Conservation (phyloP, 768 basidiomycete species). For the Russula ochroleuca region DNA sequence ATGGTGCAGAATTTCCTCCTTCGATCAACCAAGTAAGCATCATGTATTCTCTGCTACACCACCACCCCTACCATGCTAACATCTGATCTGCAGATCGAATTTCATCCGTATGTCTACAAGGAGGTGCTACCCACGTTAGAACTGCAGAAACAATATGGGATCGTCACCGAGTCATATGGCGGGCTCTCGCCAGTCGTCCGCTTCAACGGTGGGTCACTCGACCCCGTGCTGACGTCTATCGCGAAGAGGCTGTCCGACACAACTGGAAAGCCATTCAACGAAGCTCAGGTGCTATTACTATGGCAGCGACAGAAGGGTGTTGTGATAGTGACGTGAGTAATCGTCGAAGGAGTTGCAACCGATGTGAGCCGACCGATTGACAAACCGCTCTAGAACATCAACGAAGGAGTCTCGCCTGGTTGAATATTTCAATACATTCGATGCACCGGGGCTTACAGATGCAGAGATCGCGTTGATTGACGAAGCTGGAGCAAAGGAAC, state of each 20-base stretch:
- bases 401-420: conserved; percentile 42
- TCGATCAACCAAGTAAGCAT: conserved; percentile 51
- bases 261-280: conserved; percentile 30
- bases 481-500: conserved; percentile 31
- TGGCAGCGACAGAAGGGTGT: conserved; percentile 36
- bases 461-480: conserved; percentile 33
- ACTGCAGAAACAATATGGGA: conserved; percentile 37
- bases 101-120: conserved; percentile 50
- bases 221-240: conserved; percentile 37
- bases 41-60: not conserved
- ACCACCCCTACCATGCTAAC: not conserved
- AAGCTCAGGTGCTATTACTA: conserved; percentile 34
- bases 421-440: conserved; percentile 45
- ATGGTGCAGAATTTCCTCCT: conserved; percentile 43
- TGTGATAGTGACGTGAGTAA: conserved; percentile 35
- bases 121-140: conserved; percentile 38
- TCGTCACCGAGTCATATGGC: conserved; percentile 40
- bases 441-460: conserved; percentile 36
- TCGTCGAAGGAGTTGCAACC: conserved; percentile 4
- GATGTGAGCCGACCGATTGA: not conserved
- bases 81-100: conserved; percentile 41
- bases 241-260: conserved; percentile 29
- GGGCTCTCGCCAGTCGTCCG: conserved; percentile 40
- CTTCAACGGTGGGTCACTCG: conserved; percentile 39
- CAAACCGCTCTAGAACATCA: conserved; percentile 35